phyloP scores from a whole-genome alignment of 352 stramenopile genomes.

The Elongisporangium anandrum region DNA sequence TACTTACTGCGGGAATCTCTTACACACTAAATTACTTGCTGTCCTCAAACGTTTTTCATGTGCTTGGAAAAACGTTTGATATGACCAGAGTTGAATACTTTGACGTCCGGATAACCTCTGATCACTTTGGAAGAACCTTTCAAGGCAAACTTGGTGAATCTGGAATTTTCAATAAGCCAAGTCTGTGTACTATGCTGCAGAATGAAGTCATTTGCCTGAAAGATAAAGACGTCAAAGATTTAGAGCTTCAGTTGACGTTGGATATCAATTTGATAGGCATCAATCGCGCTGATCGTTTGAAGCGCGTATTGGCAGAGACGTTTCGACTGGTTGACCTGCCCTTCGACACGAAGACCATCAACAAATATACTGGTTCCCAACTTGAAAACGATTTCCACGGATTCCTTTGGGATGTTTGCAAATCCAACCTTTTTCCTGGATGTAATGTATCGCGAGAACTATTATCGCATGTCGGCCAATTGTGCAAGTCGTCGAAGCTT shows the following conservation, averaged over 20 bases:
- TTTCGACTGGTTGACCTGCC: constrained; percentile 58
- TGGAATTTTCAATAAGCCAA: not conserved
- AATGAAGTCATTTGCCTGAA: constrained; percentile 30
- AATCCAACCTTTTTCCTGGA: constrained; percentile 28
- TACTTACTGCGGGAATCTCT: constrained; percentile 28
- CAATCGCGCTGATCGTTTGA: constrained; percentile 40
- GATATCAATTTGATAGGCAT: constrained; percentile 47
- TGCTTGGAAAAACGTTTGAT: constrained; percentile 57
- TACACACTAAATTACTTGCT: constrained; percentile 36
- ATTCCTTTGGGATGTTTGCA: constrained; percentile 62
- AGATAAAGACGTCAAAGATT: constrained; percentile 35
- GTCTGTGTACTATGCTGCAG: constrained; percentile 11
- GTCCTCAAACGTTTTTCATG: constrained; percentile 9
- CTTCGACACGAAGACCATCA: constrained; percentile 47
- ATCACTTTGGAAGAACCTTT: constrained; percentile 26
- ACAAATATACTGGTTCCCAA: constrained; percentile 14
- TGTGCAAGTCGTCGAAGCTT: constrained; percentile 33
- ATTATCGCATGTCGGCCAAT: constrained; percentile 38
- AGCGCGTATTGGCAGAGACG: constrained; percentile 49
- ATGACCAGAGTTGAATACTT: constrained; percentile 52
- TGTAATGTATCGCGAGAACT: constrained; percentile 29
- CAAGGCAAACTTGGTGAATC: constrained; percentile 32
- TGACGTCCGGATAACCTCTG: constrained; percentile 37
- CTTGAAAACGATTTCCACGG: constrained; percentile 17
- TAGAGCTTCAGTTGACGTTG: constrained; percentile 29